Evolutionary conservation across 768 basidiomycete species (phyloP).

Genomic region (Holtermannia corniformis): DNA sequence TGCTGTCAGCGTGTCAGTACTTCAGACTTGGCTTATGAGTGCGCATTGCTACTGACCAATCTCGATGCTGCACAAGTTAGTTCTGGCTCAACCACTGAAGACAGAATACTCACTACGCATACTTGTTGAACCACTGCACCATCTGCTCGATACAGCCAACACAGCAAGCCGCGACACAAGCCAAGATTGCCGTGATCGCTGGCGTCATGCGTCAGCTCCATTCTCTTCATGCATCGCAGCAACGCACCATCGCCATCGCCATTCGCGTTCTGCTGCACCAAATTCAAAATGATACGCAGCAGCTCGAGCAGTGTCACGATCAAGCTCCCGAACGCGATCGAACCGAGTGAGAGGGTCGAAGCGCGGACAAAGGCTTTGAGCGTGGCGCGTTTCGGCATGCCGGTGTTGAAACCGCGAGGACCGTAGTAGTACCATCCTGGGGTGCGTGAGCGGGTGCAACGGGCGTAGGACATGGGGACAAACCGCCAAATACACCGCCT

Average conservation of each 20-base stretch:
- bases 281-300: conserved; percentile 52
- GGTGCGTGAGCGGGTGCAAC: not conserved
- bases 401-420: conserved; percentile 57
- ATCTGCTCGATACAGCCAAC: conserved; percentile 59
- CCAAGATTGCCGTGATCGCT: conserved; percentile 66
- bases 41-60: conserved; percentile 44
- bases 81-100: not conserved
- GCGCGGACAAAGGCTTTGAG: conserved; percentile 61
- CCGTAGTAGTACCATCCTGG: conserved; percentile 74
- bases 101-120: conserved; percentile 30
- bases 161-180: conserved; percentile 70
- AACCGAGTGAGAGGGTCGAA: conserved; percentile 68
- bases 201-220: not conserved
- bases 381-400: conserved; percentile 59
- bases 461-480: not conserved
- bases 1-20: conserved; percentile 42
- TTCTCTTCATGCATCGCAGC: not conserved
- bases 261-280: conserved; percentile 34
- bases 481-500: conserved; percentile 61
- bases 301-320: conserved; percentile 73
- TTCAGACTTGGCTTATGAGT: not conserved
- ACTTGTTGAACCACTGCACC: conserved; percentile 75
- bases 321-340: conserved; percentile 73
- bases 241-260: conserved; percentile 35
- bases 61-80: conserved; percentile 48